These are phyloP conservation scores for Scutellaria barbata DNA, from an alignment of 257 asterid species.

Conservation along the genomic window DNA sequence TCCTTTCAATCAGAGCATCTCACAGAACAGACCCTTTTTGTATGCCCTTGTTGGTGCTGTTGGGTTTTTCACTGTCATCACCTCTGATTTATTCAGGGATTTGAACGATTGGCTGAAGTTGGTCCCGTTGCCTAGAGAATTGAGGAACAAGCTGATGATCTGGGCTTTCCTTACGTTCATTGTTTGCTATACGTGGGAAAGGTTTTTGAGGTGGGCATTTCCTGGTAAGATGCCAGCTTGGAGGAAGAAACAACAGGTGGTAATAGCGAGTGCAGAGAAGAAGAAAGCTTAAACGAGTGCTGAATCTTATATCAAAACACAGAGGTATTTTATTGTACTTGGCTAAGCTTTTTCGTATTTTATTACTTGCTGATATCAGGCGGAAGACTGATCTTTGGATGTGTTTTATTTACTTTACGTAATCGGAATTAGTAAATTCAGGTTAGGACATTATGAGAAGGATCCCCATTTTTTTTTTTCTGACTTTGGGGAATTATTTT, in stretches of 20 bases:
- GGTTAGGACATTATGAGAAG: constrained; percentile 29
- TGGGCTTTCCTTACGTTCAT: constrained; percentile 75
- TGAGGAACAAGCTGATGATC: constrained; percentile 80
- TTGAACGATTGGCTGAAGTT: constrained; percentile 84
- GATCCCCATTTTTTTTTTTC: constrained; percentile 24
- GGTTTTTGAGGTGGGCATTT: constrained; percentile 82
- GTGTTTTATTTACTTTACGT: background rate
- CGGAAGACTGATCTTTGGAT: constrained; percentile 8
- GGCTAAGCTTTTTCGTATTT: background rate
- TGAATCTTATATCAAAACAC: background rate
- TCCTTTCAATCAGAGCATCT: constrained; percentile 94
- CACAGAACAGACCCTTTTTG: constrained; percentile 74
- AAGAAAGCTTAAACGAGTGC: constrained; percentile 45
- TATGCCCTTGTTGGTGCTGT: constrained; percentile 78
- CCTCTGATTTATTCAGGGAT: constrained; percentile 82
- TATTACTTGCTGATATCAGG: background rate
- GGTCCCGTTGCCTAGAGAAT: constrained; percentile 76
- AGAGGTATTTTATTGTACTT: background rate
- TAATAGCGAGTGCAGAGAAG: constrained; percentile 59
- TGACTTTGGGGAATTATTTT: constrained; percentile 12
- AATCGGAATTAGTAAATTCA: background rate
- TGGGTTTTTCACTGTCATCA: constrained; percentile 75
- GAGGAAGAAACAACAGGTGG: constrained; percentile 76
- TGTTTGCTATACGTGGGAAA: constrained; percentile 83
- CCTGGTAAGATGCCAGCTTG: constrained; percentile 97